A percentile compares a stretch with the other conserved stretches of the same genome.
Conservation (phyloP, 1,139 yeast species). For the Nakaseomyces sp. region DNA sequence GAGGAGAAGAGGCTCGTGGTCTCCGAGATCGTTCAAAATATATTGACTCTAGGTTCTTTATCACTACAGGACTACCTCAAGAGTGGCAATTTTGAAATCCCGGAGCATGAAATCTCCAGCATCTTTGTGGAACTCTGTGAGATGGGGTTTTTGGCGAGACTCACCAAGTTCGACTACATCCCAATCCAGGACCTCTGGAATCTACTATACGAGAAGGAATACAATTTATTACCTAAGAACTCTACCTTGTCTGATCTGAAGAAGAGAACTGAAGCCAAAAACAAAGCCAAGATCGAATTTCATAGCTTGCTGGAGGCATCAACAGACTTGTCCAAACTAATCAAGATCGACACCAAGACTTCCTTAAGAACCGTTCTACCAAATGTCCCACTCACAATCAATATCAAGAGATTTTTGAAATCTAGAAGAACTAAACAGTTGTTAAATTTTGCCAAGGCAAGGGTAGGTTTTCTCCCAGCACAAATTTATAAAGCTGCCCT, state of each 20-base stretch:
- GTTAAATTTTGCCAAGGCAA: slow-evolving; percentile 51
- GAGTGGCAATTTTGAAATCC: slow-evolving; percentile 26
- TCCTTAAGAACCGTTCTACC: slow-evolving; percentile 38
- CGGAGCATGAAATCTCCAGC: slow-evolving; percentile 16
- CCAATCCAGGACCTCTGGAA: slow-evolving; percentile 52
- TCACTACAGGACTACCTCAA: slow-evolving; percentile 51
- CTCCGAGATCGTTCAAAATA: slow-evolving; percentile 58
- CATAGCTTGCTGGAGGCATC: slow-evolving; percentile 17
- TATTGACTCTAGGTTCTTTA: slow-evolving; percentile 56
- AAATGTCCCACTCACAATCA: slow-evolving; percentile 49
- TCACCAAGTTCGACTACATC: slow-evolving; percentile 33
- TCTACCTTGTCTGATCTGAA: slow-evolving; percentile 54
- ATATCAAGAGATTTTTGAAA: slow-evolving; percentile 59
- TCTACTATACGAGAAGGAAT: slow-evolving; percentile 43
- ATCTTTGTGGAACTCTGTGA: slow-evolving; percentile 26
- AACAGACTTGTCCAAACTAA: slow-evolving; percentile 34
- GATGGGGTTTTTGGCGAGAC: slow-evolving; percentile 49
- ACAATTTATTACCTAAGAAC: slow-evolving; percentile 42
- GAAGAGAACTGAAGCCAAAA: slow-evolving; percentile 56
- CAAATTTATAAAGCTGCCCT: slow-evolving; percentile 56
- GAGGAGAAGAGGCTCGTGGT: slow-evolving; percentile 39
- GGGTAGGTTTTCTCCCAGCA: slow-evolving; percentile 64
- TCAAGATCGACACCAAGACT: slow-evolving; percentile 33
- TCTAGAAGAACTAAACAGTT: slow-evolving; percentile 57
- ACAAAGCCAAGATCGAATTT: slow-evolving; percentile 40